Base-by-base conservation (phyloP, 306 rosid genomes). In the Rosa chinensis region DNA sequence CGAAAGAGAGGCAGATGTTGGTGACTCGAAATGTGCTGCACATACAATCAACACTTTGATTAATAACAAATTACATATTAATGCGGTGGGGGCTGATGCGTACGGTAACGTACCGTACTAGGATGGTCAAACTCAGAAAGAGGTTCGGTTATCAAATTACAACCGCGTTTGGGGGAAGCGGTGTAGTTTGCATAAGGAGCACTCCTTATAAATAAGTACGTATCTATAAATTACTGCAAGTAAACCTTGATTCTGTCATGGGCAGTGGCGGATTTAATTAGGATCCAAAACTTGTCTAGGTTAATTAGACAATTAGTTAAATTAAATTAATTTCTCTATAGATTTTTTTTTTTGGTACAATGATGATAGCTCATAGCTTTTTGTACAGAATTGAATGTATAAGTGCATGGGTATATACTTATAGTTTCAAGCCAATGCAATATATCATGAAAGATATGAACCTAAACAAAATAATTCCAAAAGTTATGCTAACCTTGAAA, bases 161-260 rank as follows among this genome's bases (percentile, higher is more conserved):
- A 20, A 42, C 49, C 50, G 50, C 10, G 72, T 40, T 42, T 67
- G 72, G 32, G 28, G 72, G 72, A 67, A 67, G 42, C 32, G 72
- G 72, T 40, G 72, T 67, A 37, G 70, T 37, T 66, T 66, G 45
- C 47, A 66, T 14, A 66, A 35, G 70, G 45, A 37, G 70, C 70
- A 66, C 20, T 66, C 4, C 70, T 5, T 66, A 66, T 37, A 9
- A 10, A 59, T 59, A 28, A 11, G 40, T 62, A 62, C n/a, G 9
- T 28, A 25, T 62, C 42, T 13, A 59, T 59, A 8, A n/a, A 21
- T 0, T 58, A 8, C 21, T 20, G 4, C 64, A 58, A 21, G 5
- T 59, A 59, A 59, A 59, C 5, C 66, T 59, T 13, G n/a, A 20
- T 48, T 18, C 8, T 53, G 37, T 32, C 37, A 25, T 25, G 28